Percentiles rank a stretch among this genome's conserved stretches.
phyloP scores from a whole-genome alignment of 768 basidiomycete genomes.

The Asterophora lycoperdoides region DNA sequence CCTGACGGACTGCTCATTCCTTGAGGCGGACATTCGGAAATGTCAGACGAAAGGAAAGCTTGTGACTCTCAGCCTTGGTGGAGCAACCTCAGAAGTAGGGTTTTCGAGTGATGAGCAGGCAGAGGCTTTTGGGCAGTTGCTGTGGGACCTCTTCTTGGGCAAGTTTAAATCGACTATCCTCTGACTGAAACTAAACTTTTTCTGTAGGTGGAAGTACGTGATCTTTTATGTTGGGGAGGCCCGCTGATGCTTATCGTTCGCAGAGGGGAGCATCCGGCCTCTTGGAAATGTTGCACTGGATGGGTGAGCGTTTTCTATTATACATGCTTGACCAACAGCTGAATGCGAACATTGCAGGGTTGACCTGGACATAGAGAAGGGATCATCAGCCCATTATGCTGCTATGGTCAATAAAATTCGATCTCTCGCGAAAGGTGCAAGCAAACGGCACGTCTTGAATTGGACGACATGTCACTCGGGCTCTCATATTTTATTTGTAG shows the following conservation, averaged over 20 bases:
- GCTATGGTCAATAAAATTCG: constrained; percentile 52
- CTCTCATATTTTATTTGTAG: constrained; percentile 23
- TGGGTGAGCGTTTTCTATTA: constrained; percentile 47
- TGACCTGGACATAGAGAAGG: constrained; percentile 72
- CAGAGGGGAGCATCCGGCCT: constrained; percentile 47
- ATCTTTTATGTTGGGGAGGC: neutral
- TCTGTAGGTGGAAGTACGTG: constrained; percentile 29
- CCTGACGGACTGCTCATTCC: constrained; percentile 60
- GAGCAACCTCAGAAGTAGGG: constrained; percentile 52
- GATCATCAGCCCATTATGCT: constrained; percentile 44
- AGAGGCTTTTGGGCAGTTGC: constrained; percentile 47
- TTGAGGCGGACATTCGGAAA: constrained; percentile 55
- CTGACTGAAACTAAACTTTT: neutral
- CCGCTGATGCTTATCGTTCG: constrained; percentile 2
- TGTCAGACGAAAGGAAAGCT: constrained; percentile 63
- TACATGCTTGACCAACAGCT: neutral
- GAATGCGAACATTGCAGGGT: constrained; percentile 29
- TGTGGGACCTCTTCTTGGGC: constrained; percentile 73
- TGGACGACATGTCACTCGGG: neutral
- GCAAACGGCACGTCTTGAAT: constrained; percentile 40
- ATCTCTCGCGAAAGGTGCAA: constrained; percentile 41
- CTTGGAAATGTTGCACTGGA: constrained; percentile 67
- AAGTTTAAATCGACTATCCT: constrained; percentile 3
- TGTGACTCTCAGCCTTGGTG: constrained; percentile 50
- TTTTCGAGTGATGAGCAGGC: constrained; percentile 55